A percentile compares a stretch with the other conserved stretches of the same genome.
Conservation (phyloP, 306 rosid species). For the Casuarina equisetifolia region DNA sequence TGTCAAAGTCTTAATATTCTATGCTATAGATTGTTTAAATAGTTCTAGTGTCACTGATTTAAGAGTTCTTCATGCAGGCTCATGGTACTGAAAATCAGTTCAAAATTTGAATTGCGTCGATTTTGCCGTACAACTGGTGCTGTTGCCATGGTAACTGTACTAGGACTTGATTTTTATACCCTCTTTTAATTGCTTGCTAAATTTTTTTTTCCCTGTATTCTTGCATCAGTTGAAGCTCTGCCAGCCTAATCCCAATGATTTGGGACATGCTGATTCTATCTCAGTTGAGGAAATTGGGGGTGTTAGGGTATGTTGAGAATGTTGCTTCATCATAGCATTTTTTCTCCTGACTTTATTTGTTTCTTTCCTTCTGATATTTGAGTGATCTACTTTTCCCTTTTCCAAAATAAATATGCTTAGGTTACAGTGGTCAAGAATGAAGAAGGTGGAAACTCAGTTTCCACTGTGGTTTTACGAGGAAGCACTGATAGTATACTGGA, state of each 20-base stretch:
- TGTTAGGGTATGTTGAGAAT: conserved; percentile 59
- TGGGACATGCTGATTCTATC: conserved; percentile 82
- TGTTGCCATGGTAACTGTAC: conserved; percentile 59
- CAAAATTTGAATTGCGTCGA: conserved; percentile 89
- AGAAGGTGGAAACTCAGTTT: conserved; percentile 82
- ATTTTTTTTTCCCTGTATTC: conserved; percentile 17
- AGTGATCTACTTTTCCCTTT: background rate
- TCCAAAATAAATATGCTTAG: conserved; percentile 30
- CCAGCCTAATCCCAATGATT: conserved; percentile 90
- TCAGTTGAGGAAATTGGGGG: conserved; percentile 96
- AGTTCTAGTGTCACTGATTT: conserved; percentile 16
- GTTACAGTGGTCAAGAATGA: conserved; percentile 74
- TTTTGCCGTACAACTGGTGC: conserved; percentile 96
- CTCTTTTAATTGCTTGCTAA: conserved; percentile 28
- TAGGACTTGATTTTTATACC: conserved; percentile 1
- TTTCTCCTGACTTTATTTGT: background rate
- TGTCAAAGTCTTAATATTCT: background rate
- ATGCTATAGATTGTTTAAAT: background rate
- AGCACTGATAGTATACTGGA: conserved; percentile 86
- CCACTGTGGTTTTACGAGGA: conserved; percentile 77
- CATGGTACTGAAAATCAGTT: conserved; percentile 88
- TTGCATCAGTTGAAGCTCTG: conserved; percentile 76
- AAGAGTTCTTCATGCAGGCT: conserved; percentile 57
- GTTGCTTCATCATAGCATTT: conserved; percentile 13
- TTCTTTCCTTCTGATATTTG: background rate